phyloP scores from a whole-genome alignment of 495 filamentous ascomycete genomes.

The Neohortaea acidophila region DNA sequence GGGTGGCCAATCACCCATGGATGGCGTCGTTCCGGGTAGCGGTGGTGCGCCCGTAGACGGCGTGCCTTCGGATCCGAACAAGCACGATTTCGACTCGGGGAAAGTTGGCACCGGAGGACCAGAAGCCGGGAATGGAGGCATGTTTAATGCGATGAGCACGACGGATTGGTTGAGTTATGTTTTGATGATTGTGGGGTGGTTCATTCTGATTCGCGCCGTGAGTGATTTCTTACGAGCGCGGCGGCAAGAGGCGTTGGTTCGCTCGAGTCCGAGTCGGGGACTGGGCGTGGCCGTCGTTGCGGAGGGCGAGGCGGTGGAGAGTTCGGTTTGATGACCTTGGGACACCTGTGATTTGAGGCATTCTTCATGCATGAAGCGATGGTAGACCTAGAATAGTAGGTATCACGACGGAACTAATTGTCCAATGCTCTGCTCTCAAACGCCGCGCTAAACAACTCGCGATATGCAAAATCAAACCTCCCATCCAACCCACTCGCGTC shows the following conservation, averaged over 20 bases:
- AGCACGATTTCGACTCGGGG: slow-evolving; percentile 71
- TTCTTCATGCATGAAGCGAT: too few relatives aligned
- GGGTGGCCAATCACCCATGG: slow-evolving; percentile 25
- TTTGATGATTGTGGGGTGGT: slow-evolving; percentile 97
- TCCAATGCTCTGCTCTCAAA: too few relatives aligned
- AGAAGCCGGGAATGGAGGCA: slow-evolving; percentile 20
- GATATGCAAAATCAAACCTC: too few relatives aligned
- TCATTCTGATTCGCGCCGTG: slow-evolving; percentile 79
- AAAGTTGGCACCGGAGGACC: slow-evolving; percentile 34
- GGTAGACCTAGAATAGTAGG: too few relatives aligned
- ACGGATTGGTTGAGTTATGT: slow-evolving; percentile 85
- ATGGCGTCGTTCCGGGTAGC: slow-evolving; percentile 32
- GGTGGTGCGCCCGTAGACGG: slow-evolving; percentile 39
- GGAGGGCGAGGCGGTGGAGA: slow-evolving; percentile 68
- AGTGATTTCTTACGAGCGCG: slow-evolving; percentile 76
- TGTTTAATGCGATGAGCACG: slow-evolving; percentile 39
- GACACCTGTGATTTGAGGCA: too few relatives aligned
- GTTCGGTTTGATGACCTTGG: slow-evolving; percentile 54
- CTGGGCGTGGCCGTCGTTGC: slow-evolving; percentile 77
- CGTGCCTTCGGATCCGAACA: slow-evolving; percentile 70
- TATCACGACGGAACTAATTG: too few relatives aligned
- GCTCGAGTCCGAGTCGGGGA: slow-evolving; percentile 88
- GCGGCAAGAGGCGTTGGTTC: slow-evolving; percentile 78
- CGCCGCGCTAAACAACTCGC: too few relatives aligned
- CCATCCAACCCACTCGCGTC: slow-evolving; percentile 56